A percentile compares a stretch with the other conserved stretches of the same genome.
These are phyloP conservation scores for Epichloe glyceriae DNA, from an alignment of 2,329 filamentous ascomycete genomes.

Conservation along the genomic window DNA sequence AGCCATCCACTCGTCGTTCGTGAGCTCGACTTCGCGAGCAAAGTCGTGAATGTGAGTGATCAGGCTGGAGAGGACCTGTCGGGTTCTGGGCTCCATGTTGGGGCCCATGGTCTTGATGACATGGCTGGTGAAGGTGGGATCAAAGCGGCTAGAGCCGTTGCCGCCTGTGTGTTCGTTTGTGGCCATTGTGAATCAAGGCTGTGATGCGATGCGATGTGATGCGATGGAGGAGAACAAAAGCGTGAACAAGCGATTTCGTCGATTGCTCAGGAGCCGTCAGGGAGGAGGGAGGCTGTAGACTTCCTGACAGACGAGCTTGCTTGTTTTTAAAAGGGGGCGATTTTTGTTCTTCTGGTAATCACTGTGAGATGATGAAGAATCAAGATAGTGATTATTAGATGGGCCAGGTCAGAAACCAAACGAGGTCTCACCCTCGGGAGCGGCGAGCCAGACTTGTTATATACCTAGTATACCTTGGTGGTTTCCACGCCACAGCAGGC, in stretches of 20 bases:
- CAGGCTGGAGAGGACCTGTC: conserved; percentile 48
- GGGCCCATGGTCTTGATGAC: conserved; percentile 64
- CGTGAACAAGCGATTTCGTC: too few relatives aligned
- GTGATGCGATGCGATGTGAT: background rate
- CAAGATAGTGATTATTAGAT: background rate
- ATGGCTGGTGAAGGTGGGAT: conserved; percentile 63
- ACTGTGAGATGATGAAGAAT: too few relatives aligned
- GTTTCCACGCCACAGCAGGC: too few relatives aligned
- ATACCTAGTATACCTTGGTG: too few relatives aligned
- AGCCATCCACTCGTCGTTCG: conserved; percentile 62
- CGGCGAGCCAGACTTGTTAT: too few relatives aligned
- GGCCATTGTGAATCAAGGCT: background rate
- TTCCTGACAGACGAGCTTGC: too few relatives aligned
- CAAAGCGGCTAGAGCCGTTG: conserved; percentile 36
- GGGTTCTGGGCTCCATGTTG: conserved; percentile 50
- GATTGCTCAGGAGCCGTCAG: too few relatives aligned
- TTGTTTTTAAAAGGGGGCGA: too few relatives aligned
- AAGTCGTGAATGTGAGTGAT: conserved; percentile 69
- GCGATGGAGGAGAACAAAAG: background rate
- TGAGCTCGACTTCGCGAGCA: conserved; percentile 63
- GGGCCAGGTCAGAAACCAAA: background rate
- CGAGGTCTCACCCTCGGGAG: too few relatives aligned
- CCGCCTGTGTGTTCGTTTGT: conserved; percentile 13
- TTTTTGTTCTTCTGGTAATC: too few relatives aligned
- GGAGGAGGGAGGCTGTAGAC: too few relatives aligned